Evolutionary conservation across 2,329 filamentous ascomycete genomes (phyloP).

Genomic region (Cadophora gregata): DNA sequence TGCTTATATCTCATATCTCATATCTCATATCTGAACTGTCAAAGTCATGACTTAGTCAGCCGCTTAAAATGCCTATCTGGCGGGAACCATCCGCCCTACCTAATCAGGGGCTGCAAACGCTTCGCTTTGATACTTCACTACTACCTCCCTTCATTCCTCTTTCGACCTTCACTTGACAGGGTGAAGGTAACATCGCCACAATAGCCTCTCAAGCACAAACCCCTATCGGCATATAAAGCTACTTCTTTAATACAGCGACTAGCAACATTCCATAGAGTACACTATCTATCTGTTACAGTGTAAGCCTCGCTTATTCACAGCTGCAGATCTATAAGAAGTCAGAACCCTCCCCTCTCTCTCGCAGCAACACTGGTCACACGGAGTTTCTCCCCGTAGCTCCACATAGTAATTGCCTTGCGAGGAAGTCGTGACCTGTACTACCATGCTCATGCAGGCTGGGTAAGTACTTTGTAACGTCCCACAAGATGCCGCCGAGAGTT

Average conservation of each 20-base stretch:
- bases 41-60: constrained; percentile 8
- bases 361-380: not conserved
- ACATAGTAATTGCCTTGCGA: not conserved
- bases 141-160: not conserved
- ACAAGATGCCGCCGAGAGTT: constrained; percentile 5
- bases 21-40: not conserved
- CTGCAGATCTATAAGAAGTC: not conserved
- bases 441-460: constrained; percentile 8
- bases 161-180: not conserved
- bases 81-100: not conserved
- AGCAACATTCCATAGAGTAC: not conserved
- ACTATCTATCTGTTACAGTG: not conserved
- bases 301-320: not conserved
- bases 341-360: not conserved
- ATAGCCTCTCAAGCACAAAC: not conserved
- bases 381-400: not conserved
- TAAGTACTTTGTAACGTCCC: constrained; percentile 22
- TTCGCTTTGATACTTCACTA: not conserved
- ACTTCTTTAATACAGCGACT: not conserved
- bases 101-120: not conserved
- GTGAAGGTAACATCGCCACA: not conserved
- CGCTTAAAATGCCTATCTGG: not conserved
- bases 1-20: no score
- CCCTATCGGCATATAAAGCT: not conserved
- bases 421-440: not conserved